Conservation (phyloP, 345 rosid genomes). For the Syzygium grande region DNA sequence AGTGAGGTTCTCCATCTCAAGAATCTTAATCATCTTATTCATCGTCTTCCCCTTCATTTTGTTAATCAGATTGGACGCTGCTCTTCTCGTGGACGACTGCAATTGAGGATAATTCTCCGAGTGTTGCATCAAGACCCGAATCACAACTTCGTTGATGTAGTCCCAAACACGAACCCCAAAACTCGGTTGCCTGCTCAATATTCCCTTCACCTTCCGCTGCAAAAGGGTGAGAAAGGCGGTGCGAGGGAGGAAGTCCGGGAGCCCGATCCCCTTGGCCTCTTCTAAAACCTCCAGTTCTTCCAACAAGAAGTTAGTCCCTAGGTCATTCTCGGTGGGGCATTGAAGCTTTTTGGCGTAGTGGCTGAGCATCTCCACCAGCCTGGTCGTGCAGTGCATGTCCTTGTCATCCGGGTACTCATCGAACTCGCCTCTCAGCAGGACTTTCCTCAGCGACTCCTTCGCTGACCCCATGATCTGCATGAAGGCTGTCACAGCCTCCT, state of each 20-base stretch:
- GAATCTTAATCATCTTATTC: constrained; percentile 14
- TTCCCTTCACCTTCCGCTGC: constrained; percentile 7
- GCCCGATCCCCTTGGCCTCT: constrained; percentile 15
- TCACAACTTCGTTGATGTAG: constrained; percentile 11
- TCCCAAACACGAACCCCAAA: constrained; percentile 14
- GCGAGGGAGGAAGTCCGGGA: constrained; percentile 27
- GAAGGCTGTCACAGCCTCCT: constrained; percentile 29
- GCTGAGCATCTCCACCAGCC: constrained; percentile 16
- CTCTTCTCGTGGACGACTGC: constrained; percentile 2
- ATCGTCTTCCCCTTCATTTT: constrained; percentile 19
- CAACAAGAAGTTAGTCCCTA: not conserved
- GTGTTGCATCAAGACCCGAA: constrained; percentile 2
- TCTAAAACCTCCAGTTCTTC: constrained; percentile 21
- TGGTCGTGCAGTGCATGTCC: not conserved
- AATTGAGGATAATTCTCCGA: constrained; percentile 11
- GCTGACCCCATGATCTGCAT: constrained; percentile 15
- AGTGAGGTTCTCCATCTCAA: not conserved
- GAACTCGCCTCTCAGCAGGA: no score
- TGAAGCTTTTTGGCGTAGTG: not conserved
- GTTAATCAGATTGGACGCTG: constrained; percentile 5
- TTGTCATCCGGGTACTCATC: no score
- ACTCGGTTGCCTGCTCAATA: not conserved
- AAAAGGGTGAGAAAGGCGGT: constrained; percentile 9
- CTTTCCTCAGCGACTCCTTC: constrained; percentile 24
- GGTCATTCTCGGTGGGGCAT: not conserved